A percentile compares a stretch with the other conserved stretches of the same genome.
phyloP scores from a whole-genome alignment of 345 rosid genomes.

The Orychophragmus violaceus region DNA sequence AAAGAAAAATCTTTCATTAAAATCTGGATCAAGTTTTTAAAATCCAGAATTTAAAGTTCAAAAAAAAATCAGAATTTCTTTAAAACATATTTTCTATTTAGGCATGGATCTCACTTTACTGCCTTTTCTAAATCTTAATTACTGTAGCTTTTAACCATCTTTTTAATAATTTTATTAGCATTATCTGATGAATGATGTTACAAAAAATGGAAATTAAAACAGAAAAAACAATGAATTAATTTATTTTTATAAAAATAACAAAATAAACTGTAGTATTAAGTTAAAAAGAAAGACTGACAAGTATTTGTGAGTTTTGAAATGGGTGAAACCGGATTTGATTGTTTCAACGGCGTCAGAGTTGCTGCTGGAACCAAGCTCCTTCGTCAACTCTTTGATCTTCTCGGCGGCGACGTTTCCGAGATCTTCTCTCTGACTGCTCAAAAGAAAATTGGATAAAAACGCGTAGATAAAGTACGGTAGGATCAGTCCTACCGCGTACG shows the following conservation, averaged over 20 bases:
- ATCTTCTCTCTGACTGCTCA: slow-evolving; percentile 51
- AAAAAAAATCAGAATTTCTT: background rate
- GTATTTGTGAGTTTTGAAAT: slow-evolving; percentile 69
- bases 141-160: background rate
- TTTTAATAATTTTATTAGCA: background rate
- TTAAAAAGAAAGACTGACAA: slow-evolving; percentile 43
- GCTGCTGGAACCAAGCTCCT: slow-evolving; percentile 39
- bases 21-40: background rate
- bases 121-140: background rate
- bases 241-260: too few species aligned
- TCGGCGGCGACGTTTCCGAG: slow-evolving; percentile 73
- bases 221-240: too few species aligned
- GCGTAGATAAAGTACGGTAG: background rate
- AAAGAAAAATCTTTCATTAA: background rate
- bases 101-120: background rate
- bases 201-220: background rate
- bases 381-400: slow-evolving; percentile 68
- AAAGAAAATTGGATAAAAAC: background rate
- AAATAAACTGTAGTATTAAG: too few species aligned
- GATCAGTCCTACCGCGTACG: too few species aligned
- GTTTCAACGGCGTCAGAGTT: slow-evolving; percentile 48
- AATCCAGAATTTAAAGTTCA: background rate
- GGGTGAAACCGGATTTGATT: slow-evolving; percentile 63
- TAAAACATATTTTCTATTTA: background rate
- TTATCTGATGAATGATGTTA: background rate